Conservation (phyloP, 768 basidiomycete species). For the Tephrocybe rancida region DNA sequence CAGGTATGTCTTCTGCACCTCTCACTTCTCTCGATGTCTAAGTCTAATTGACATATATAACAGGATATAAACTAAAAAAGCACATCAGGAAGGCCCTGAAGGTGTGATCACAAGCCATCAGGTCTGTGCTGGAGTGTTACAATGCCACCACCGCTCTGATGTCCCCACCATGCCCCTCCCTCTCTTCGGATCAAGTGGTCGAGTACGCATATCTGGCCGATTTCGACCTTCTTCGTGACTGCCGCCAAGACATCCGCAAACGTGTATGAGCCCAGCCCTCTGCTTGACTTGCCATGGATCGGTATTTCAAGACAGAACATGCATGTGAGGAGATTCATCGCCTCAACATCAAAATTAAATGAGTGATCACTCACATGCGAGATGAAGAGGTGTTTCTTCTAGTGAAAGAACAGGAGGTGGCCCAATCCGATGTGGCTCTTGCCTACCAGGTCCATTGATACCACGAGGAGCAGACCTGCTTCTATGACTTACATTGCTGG, state of each 20-base stretch:
- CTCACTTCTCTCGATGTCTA: neutral
- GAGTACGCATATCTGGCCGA: neutral
- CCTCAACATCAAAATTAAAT: neutral
- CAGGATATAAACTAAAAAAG: neutral
- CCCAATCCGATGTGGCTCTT: neutral
- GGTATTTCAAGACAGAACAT: neutral
- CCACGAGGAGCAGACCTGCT: neutral
- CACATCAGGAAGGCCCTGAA: neutral
- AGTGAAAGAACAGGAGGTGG: neutral
- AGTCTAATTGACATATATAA: neutral
- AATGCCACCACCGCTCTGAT: neutral
- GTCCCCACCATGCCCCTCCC: neutral
- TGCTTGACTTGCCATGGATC: neutral
- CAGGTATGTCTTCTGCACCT: neutral
- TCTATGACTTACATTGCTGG: neutral
- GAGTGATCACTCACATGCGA: neutral
- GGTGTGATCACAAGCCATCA: neutral
- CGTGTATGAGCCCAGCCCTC: neutral
- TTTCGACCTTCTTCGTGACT: neutral
- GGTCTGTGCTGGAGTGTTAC: neutral
- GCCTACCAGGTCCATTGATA: neutral
- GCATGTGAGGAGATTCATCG: neutral
- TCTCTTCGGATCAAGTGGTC: neutral
- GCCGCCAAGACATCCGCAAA: neutral
- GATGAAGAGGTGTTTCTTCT: neutral